phyloP scores from a whole-genome alignment of 2,329 filamentous ascomycete species.

The Penicillium sp. region DNA sequence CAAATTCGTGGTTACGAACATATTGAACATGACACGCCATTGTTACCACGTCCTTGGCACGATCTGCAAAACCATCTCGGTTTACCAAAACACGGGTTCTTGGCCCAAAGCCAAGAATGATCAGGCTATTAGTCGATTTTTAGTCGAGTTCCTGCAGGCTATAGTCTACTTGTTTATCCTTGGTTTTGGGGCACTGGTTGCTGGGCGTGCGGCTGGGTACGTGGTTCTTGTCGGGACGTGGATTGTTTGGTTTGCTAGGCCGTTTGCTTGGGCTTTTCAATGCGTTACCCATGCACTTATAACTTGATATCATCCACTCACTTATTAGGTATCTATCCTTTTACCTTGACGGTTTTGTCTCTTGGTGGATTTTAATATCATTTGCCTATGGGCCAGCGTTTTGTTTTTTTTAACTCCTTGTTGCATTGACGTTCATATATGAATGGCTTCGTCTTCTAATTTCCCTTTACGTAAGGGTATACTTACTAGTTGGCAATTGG shows the following conservation, averaged over 20 bases:
- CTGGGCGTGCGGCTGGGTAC: slow-evolving; percentile 32
- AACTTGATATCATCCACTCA: slow-evolving; percentile 7
- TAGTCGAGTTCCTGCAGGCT: slow-evolving; percentile 34
- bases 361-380: background rate
- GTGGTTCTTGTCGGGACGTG: slow-evolving; percentile 35
- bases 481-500: no score
- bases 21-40: slow-evolving; percentile 33
- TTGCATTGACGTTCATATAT: background rate
- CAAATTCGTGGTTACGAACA: slow-evolving; percentile 23
- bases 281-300: slow-evolving; percentile 28
- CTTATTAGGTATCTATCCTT: no score
- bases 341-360: background rate
- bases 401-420: background rate
- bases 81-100: slow-evolving; percentile 32
- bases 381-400: background rate
- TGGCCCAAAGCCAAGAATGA: slow-evolving; percentile 30
- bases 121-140: slow-evolving; percentile 28
- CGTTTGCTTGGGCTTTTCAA: slow-evolving; percentile 34
- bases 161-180: slow-evolving; percentile 35
- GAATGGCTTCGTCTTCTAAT: background rate
- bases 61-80: slow-evolving; percentile 24
- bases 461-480: background rate
- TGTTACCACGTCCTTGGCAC: slow-evolving; percentile 30
- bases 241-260: slow-evolving; percentile 38
- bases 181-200: slow-evolving; percentile 30